Conservation (phyloP, 805 yeast genomes). For the Saturnispora dispora region DNA sequence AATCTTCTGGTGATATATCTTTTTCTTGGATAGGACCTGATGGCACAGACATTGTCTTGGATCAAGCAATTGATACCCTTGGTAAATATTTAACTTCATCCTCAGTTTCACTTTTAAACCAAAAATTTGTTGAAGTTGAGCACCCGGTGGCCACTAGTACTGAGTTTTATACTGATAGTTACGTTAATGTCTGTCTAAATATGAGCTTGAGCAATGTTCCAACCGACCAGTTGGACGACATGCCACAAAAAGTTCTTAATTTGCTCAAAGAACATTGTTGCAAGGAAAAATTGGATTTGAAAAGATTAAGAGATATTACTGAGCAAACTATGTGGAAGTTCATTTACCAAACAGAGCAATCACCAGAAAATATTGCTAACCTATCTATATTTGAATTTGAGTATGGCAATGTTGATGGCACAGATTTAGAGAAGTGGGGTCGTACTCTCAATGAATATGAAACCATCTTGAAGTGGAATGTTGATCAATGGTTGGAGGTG, state of each 20-base stretch:
- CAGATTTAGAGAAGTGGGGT: conserved; percentile 46
- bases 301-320: conserved; percentile 57
- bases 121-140: conserved; percentile 66
- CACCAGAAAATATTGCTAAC: conserved; percentile 50
- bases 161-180: conserved; percentile 68
- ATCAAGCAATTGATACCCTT: conserved; percentile 63
- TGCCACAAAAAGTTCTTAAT: conserved; percentile 42
- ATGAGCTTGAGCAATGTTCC: conserved; percentile 68
- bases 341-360: conserved; percentile 52
- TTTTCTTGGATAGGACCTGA: conserved; percentile 81
- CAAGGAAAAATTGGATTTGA: conserved; percentile 47
- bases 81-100: conserved; percentile 69
- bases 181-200: conserved; percentile 48
- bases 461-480: conserved; percentile 48
- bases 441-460: conserved; percentile 54
- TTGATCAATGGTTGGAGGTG: conserved; percentile 57
- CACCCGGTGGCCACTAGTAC: conserved; percentile 73
- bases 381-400: conserved; percentile 70
- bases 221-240: conserved; percentile 44
- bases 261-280: conserved; percentile 46
- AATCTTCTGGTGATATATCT: conserved; percentile 65
- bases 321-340: conserved; percentile 56
- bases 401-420: conserved; percentile 61
- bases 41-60: conserved; percentile 39
- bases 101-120: conserved; percentile 66